Conservation (phyloP, 2,329 filamentous ascomycete species). For the Alternaria sp. region DNA sequence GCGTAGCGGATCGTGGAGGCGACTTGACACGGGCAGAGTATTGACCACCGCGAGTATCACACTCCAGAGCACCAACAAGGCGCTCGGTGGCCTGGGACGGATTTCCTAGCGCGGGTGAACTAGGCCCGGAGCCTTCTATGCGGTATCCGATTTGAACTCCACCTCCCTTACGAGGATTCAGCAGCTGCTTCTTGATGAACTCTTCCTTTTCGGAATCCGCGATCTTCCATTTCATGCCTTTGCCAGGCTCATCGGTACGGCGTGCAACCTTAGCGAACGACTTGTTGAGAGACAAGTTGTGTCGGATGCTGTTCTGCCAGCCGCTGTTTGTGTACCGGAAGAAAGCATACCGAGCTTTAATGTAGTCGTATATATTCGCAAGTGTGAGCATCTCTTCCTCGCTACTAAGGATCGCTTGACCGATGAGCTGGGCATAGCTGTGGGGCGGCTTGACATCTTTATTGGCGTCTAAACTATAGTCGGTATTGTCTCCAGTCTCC, state of each 20-base stretch:
- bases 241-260: conserved; percentile 92
- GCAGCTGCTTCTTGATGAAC: conserved; percentile 75
- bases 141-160: conserved; percentile 38
- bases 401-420: conserved; percentile 90
- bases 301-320: conserved; percentile 99
- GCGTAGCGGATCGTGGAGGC: conserved; percentile 57
- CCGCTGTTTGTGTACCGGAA: conserved; percentile 86
- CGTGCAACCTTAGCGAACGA: conserved; percentile 93
- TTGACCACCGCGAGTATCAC: conserved; percentile 27
- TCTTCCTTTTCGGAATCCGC: conserved; percentile 84
- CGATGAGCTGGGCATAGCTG: conserved; percentile 97
- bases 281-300: conserved; percentile 95
- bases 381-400: conserved; percentile 89
- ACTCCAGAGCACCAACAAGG: conserved; percentile 55
- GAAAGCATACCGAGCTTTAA: conserved; percentile 90
- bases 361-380: conserved; percentile 92
- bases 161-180: conserved; percentile 53
- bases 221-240: conserved; percentile 99
- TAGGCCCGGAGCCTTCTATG: conserved; percentile 72
- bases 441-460: conserved; percentile 94
- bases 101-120: conserved; percentile 64
- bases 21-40: conserved; percentile 47
- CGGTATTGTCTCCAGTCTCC: conserved; percentile 67
- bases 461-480: conserved; percentile 83
- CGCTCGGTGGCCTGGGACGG: conserved; percentile 62